Evolutionary conservation across 164 flowering plant species (phyloP), one percentile per base, ranked within the genome.

Genomic region (Umbilicus rupestris): DNA sequence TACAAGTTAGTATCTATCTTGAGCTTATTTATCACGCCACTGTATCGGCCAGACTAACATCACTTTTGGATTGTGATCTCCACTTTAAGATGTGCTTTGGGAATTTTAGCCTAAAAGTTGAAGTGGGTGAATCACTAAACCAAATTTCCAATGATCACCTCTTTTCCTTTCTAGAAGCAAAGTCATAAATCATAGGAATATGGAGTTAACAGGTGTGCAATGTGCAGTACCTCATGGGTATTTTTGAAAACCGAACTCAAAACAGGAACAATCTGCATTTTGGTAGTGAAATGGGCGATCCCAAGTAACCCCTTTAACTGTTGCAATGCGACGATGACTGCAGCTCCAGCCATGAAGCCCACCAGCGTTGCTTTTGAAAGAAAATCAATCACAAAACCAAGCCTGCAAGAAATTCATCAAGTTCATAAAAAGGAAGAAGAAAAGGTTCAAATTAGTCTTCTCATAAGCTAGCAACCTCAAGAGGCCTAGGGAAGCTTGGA

Each of bases 331-430:
- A 87, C 89, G 28, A 86, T 85, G 26, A 86, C 73, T 29, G 94
- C 86, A 44, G 94, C 85, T n/a, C 89, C 94, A 19, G 87, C 94
- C 86, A 79, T 87, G 77, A 87, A 87, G 16, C 94, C 94, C 17
- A 87, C 62, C 9, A 87, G 75, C 11, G 94, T 84, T 17, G 94
- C 87, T 73, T 87, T 83, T 28, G 94, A 87, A 3, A 87, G 81
- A 71, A 87, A 87, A 74, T 87, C 94, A 35, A 87, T 84, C 0
- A 87, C 47, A 59, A 87, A 85, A 2, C 94, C 94, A 39, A 87
- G 74, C 85, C 94, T 87, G 81, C 12, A 73, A 68, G 63, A 37
- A 68, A 17, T 29, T 35, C 37, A 57, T 29, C 2, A 22, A 14
- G 35, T 12, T 31, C 16, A 11, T 10, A 59, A 30, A 39, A 15